phyloP scores from a whole-genome alignment of 176 grass and related monocot genomes.

The Musa schizocarpa region DNA sequence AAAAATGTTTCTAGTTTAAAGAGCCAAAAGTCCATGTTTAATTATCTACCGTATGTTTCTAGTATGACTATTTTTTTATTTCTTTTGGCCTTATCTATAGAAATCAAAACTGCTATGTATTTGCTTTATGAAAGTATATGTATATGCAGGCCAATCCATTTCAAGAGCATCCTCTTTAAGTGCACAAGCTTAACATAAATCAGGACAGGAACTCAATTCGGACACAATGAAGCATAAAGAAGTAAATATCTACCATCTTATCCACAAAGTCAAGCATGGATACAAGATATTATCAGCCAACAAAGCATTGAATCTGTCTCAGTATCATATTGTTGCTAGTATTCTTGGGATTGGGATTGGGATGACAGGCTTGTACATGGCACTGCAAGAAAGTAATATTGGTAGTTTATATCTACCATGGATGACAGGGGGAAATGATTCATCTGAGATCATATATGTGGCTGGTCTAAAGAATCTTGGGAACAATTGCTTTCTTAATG shows the following conservation, averaged over 20 bases:
- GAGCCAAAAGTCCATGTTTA: too few species aligned
- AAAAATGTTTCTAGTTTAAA: too few species aligned
- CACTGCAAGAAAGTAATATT: conserved; percentile 23
- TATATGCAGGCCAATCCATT: not conserved
- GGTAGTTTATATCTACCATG: conserved; percentile 18
- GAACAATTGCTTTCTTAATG: conserved; percentile 99
- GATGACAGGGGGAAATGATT: conserved; percentile 25
- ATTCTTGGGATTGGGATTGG: conserved; percentile 57
- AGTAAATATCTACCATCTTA: conserved; percentile 12
- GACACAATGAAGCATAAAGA: conserved; percentile 9
- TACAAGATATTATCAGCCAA: conserved; percentile 17
- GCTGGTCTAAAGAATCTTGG: conserved; percentile 79
- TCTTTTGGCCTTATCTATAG: too few species aligned
- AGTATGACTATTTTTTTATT: too few species aligned
- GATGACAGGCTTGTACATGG: conserved; percentile 45
- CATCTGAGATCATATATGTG: conserved; percentile 30
- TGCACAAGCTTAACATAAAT: not conserved
- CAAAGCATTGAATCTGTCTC: conserved; percentile 8
- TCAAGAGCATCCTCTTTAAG: not conserved
- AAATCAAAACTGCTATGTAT: too few species aligned
- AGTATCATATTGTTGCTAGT: conserved; percentile 33
- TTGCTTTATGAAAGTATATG: not conserved
- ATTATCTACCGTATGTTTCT: too few species aligned
- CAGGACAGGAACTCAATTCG: not conserved
- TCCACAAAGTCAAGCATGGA: conserved; percentile 33